A percentile compares a stretch with the other conserved stretches of the same genome.
These are phyloP conservation scores for Rhynchosporium graminicola DNA, from an alignment of 2,329 filamentous ascomycete species.

Conservation along the genomic window DNA sequence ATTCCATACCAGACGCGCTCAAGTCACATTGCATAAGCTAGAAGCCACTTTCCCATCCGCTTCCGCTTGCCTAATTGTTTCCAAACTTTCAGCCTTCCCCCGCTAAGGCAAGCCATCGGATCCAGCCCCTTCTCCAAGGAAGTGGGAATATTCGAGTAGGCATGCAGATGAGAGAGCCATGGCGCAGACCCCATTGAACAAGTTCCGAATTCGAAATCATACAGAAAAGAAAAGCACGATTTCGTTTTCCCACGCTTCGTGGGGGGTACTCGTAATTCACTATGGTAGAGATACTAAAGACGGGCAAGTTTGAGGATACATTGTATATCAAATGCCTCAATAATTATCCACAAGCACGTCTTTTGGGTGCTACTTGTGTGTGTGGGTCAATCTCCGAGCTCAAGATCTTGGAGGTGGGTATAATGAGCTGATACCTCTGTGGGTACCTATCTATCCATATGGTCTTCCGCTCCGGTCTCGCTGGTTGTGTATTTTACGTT, in stretches of 20 bases:
- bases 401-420: not conserved
- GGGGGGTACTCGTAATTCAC: not conserved
- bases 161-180: not conserved
- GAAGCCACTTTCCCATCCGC: slow-evolving; percentile 5
- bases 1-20: slow-evolving; percentile 5
- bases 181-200: not conserved
- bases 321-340: not conserved
- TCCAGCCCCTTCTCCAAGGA: slow-evolving; percentile 11
- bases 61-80: slow-evolving; percentile 9
- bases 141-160: not conserved
- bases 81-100: slow-evolving; percentile 11
- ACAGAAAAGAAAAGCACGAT: not conserved
- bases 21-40: slow-evolving; percentile 15
- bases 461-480: not conserved
- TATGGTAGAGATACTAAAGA: not conserved
- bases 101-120: slow-evolving; percentile 22
- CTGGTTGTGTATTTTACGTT: slow-evolving; percentile 9
- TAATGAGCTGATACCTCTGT: not conserved
- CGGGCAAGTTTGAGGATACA: not conserved
- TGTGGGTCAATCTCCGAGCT: not conserved
- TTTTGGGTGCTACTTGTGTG: not conserved
- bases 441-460: not conserved
- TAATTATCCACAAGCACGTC: not conserved
- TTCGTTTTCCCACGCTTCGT: not conserved
- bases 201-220: not conserved